Conservation (phyloP, 208 protist species). For the Wallacemonas collosoma region DNA sequence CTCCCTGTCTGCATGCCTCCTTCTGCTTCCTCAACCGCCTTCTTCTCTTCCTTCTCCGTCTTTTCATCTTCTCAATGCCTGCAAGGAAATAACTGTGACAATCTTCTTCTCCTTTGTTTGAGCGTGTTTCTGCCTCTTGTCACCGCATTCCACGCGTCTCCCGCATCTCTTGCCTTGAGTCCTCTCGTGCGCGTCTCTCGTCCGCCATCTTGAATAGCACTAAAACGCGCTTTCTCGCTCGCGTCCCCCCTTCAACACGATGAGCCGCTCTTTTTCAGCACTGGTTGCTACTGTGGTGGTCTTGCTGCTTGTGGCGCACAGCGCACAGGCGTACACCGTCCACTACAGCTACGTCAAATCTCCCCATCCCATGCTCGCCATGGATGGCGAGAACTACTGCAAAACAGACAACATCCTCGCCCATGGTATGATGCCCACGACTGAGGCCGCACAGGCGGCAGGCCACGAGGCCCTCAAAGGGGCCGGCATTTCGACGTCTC, state of each 20-base stretch:
- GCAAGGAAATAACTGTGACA: too few relatives aligned
- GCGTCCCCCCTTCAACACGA: not conserved
- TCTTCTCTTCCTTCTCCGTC: too few relatives aligned
- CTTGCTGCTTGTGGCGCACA: slow-evolving; percentile 21
- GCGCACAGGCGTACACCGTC: slow-evolving; percentile 42
- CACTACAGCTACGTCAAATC: slow-evolving; percentile 35
- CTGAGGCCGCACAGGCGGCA: slow-evolving; percentile 28
- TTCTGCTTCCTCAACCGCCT: too few relatives aligned
- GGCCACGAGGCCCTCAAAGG: slow-evolving; percentile 20
- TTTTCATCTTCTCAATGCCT: too few relatives aligned
- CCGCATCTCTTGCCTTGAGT: too few relatives aligned
- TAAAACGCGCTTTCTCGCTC: too few relatives aligned
- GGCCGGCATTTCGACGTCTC: slow-evolving; percentile 29
- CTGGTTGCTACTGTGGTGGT: not conserved
- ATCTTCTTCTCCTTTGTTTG: too few relatives aligned
- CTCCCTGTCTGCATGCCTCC: too few relatives aligned
- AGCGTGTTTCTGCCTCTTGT: too few relatives aligned
- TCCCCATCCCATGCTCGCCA: not conserved
- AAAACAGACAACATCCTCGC: slow-evolving; percentile 22
- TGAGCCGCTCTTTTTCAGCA: not conserved
- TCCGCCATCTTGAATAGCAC: too few relatives aligned
- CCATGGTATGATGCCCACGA: slow-evolving; percentile 72
- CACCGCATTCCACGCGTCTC: too few relatives aligned
- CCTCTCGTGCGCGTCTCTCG: too few relatives aligned
- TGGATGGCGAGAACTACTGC: slow-evolving; percentile 37